These are phyloP conservation scores for Scheffersomyces illinoinensis DNA, from an alignment of 1,139 yeast genomes.

Conservation along the genomic window DNA sequence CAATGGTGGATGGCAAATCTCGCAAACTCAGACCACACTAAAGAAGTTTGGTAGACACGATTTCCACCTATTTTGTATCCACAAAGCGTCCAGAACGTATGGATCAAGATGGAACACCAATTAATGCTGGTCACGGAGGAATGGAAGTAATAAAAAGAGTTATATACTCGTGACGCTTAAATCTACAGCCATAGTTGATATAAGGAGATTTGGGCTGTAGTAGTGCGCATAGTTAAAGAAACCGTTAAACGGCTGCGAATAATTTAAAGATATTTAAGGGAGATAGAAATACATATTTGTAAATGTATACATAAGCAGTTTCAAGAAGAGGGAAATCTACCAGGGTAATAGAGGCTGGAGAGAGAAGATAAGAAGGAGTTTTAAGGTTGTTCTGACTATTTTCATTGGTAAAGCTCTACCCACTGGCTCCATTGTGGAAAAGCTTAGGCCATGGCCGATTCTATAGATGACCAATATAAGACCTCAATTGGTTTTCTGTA, in stretches of 20 bases:
- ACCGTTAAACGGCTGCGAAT: neutral
- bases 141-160: neutral
- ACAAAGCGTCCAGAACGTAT: neutral
- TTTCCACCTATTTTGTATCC: neutral
- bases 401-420: too few relatives aligned
- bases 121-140: neutral
- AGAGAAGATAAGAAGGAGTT: too few relatives aligned
- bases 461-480: too few relatives aligned
- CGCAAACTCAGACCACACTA: neutral
- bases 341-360: too few relatives aligned
- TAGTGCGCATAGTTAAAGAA: neutral
- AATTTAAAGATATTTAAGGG: neutral
- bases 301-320: too few relatives aligned
- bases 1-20: neutral
- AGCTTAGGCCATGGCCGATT: too few relatives aligned
- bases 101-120: neutral
- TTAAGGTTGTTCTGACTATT: too few relatives aligned
- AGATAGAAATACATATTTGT: neutral
- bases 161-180: neutral
- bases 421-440: too few relatives aligned
- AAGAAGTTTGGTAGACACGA: neutral
- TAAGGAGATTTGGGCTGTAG: neutral
- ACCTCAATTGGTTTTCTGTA: too few relatives aligned
- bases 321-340: neutral
- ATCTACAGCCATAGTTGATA: constrained; percentile 22